phyloP scores from a whole-genome alignment of 495 filamentous ascomycete species.

The Penicillium bialowiezense region DNA sequence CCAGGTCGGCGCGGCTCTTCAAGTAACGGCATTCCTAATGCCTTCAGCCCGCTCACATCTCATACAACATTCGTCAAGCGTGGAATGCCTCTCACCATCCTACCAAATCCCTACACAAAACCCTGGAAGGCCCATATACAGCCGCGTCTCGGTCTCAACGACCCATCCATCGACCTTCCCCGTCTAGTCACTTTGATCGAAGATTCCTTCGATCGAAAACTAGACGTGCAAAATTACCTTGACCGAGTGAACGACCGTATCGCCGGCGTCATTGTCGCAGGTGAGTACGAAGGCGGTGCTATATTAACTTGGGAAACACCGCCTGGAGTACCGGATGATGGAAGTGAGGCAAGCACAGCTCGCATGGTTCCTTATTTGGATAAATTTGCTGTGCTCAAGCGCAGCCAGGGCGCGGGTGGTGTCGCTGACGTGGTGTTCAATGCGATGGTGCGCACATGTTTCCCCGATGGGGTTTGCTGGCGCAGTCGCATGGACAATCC shows the following conservation, averaged over 20 bases:
- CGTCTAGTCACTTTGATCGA: constrained; percentile 86
- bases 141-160: constrained; percentile 60
- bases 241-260: constrained; percentile 70
- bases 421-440: constrained; percentile 96
- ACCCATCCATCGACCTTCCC: constrained; percentile 77
- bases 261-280: constrained; percentile 89
- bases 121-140: constrained; percentile 65
- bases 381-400: constrained; percentile 92
- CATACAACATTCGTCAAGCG: constrained; percentile 81
- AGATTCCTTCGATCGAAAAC: constrained; percentile 83
- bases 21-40: constrained; percentile 17
- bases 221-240: constrained; percentile 82
- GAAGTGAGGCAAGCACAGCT: constrained; percentile 45
- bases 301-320: constrained; percentile 93
- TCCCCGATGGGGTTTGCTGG: constrained; percentile 80
- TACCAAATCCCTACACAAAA: constrained; percentile 61
- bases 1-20: constrained; percentile 50
- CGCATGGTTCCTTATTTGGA: constrained; percentile 89
- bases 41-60: constrained; percentile 33
- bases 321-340: constrained; percentile 50
- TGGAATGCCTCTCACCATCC: constrained; percentile 83
- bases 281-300: constrained; percentile 94
- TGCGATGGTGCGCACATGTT: constrained; percentile 85
- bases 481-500: constrained; percentile 76
- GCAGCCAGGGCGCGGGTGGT: constrained; percentile 84